These are phyloP conservation scores for Mortierella hygrophila DNA, from an alignment of 192 early-diverging fungal species.

Conservation along the genomic window DNA sequence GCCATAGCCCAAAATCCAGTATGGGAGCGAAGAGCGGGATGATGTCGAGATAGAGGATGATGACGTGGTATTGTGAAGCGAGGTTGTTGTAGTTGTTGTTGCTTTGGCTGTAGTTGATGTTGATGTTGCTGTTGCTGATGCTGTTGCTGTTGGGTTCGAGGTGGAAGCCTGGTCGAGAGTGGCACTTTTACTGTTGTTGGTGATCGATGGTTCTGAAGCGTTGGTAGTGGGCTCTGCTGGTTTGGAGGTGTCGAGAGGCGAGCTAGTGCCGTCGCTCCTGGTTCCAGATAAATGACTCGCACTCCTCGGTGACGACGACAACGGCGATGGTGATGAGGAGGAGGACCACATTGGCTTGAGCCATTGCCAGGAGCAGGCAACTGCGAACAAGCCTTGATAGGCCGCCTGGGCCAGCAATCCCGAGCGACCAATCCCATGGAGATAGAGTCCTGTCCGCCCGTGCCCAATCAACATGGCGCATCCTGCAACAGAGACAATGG, in stretches of 20 bases:
- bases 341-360: slow-evolving; percentile 17
- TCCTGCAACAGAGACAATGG: slow-evolving; percentile 24
- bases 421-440: slow-evolving; percentile 9
- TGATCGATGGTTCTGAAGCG: background rate
- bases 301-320: background rate
- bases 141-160: background rate
- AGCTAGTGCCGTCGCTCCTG: background rate
- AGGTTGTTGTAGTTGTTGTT: background rate
- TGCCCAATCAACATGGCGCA: slow-evolving; percentile 37
- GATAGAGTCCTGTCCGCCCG: background rate
- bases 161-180: background rate
- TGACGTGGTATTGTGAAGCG: background rate
- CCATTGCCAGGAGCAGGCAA: slow-evolving; percentile 46
- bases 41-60: background rate
- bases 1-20: slow-evolving; percentile 38
- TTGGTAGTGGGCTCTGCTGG: slow-evolving; percentile 6
- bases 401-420: slow-evolving; percentile 14
- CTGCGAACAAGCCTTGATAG: slow-evolving; percentile 45
- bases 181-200: background rate
- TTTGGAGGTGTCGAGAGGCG: background rate
- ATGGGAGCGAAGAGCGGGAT: slow-evolving; percentile 17
- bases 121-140: background rate
- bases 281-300: background rate
- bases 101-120: background rate
- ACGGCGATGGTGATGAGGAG: background rate